Base-by-base conservation (phyloP, 2,329 filamentous ascomycete genomes). In the Venturia effusa region DNA sequence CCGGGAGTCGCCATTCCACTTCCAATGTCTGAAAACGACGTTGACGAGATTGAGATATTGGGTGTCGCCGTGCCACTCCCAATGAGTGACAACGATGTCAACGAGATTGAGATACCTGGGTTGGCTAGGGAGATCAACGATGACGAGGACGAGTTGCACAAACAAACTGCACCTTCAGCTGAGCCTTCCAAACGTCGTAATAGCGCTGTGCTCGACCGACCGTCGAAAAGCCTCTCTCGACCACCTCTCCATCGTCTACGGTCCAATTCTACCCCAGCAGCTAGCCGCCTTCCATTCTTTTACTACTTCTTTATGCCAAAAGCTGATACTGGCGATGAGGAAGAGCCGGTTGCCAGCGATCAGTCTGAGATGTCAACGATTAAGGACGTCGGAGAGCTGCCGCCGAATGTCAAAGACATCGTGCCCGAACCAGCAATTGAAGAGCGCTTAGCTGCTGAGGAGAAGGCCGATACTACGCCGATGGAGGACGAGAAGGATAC, bases 51-150 rank as follows among this genome's bases (percentile, higher is more conserved):
- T 15, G 64, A 59, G 30, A 65, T 39, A 24, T 1, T 60, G 34
- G 59, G 59, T 13, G 61, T 51, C 27, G 61, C 61, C 48, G 82
- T 92, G 66, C 85, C 89, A 22, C 77, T 94, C 15, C 89, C 89
- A 0, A 77, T 87, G 48, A 79, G 79, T 27, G 80, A 84, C 41
- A 81, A 85, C 60, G 90, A 95, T 70, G 77, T 94, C 7, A 82
- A 87, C 59, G 90, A 95, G 71, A 94, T 95, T 51, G 89, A 94
- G 70, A 83, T 91, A 54, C 88, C 89, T 3, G 88, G 88, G 0
- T 79, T 91, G 6, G 84, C 82, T 0, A 84, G 80, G 65, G 86
- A 90, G 64, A 86, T 87, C 17, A 87, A 88, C 61, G 78, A 78
- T 6, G 77, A 78, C 15, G 78, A 77, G 22, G 66, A 64, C 8